Percentiles rank a stretch among this genome's conserved stretches.
phyloP scores from a whole-genome alignment of 1,284 basidiomycete genomes.

The Moesziomyces antarcticus region DNA sequence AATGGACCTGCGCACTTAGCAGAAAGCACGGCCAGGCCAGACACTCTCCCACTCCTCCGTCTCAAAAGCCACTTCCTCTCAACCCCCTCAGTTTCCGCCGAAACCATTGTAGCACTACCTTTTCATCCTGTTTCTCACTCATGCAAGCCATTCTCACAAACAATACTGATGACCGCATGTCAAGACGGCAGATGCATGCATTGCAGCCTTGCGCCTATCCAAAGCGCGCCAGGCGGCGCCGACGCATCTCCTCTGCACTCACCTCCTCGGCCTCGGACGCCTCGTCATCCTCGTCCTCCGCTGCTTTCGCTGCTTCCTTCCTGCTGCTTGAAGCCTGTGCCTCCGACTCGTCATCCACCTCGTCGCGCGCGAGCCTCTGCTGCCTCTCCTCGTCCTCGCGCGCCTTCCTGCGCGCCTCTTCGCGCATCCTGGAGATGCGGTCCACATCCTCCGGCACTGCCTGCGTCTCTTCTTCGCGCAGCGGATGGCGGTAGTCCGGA shows the following conservation, averaged over 20 bases:
- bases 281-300: conserved; percentile 52
- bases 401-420: conserved; percentile 46
- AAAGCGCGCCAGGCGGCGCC: conserved; percentile 47
- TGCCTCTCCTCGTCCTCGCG: conserved; percentile 39
- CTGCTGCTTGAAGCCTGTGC: conserved; percentile 1
- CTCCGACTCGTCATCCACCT: conserved; percentile 15
- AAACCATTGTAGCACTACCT: conserved; percentile 29
- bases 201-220: conserved; percentile 16
- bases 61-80: neutral
- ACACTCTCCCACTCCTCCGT: neutral
- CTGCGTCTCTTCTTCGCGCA: conserved; percentile 17
- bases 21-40: neutral
- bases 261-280: conserved; percentile 47
- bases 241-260: conserved; percentile 57
- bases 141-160: conserved; percentile 10
- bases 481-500: conserved; percentile 5
- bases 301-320: conserved; percentile 6
- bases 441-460: conserved; percentile 54
- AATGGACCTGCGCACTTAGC: too few species aligned
- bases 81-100: neutral
- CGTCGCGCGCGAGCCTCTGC: conserved; percentile 33
- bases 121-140: conserved; percentile 5
- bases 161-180: neutral
- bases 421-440: conserved; percentile 51
- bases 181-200: neutral